Base-by-base conservation (phyloP, 1,284 basidiomycete genomes). In the Chiua sp. region DNA sequence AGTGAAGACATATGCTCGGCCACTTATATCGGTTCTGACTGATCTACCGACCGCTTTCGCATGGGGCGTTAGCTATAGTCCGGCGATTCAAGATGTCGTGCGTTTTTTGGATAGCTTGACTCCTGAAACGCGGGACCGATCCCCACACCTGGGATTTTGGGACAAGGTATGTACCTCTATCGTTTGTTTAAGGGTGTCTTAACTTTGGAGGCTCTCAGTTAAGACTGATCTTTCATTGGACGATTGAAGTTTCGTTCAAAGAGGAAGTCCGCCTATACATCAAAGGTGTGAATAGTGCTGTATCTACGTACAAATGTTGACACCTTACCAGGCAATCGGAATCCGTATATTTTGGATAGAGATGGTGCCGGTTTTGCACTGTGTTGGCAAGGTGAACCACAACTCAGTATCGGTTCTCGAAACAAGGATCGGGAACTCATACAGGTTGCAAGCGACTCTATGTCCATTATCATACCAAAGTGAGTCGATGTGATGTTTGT, bases 121-220 rank as follows among this genome's bases (percentile, higher is more conserved):
- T 1, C 90, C 89, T 64, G 84, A 93, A 16, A 88, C 94, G 39
- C 85, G 87, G 44, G 97, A 99, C 76, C 83, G 88, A n/a, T 97
- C 95, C 7, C 91, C 93, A 16, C 83, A 87, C 28, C 75, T 97
- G 57, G 96, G 95, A 3, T 98, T 98, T 75, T 98, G 97, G 97
- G 96, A 98, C 68, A 91, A 91, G 79, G 89, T 87, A 61, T 62
- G 71, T 63, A 26, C n/a, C n/a, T n/a, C 22, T 44, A 30, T 18
- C 7, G 4, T 22, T 46, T 15, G n/a, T 54, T 20, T 46, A 7
- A 35, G 15, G 20, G 33, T 55, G 42, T 28, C 32, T n/a, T 59
- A 18, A 52, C 50, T 53, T 50, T 63, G 23, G 52, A 11, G 55
- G 23, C 59, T 37, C 23, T 39, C 73, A 98, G 88, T 78, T 98